phyloP scores from a whole-genome alignment of 2,329 filamentous ascomycete species.

The Neopestalotiopsis sp. region DNA sequence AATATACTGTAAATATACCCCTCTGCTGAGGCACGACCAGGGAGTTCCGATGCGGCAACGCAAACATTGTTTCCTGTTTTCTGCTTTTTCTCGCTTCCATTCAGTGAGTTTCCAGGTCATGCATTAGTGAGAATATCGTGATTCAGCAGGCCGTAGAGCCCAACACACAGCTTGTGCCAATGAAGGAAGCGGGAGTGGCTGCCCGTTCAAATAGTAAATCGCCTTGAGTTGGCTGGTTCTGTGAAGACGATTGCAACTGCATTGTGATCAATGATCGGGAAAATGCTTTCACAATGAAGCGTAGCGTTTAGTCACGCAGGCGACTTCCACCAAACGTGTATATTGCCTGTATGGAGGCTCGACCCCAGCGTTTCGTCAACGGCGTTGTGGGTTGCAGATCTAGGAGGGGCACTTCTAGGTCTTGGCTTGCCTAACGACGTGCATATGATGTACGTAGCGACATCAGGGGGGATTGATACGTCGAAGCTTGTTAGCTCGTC shows the following conservation, averaged over 20 bases:
- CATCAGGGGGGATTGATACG: neutral
- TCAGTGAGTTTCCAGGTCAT: neutral
- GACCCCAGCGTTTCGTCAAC: neutral
- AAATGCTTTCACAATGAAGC: no score
- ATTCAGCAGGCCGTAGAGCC: neutral
- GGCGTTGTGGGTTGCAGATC: conserved; percentile 3
- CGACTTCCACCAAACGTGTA: neutral
- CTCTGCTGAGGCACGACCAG: neutral
- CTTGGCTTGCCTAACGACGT: conserved; percentile 7
- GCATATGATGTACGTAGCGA: conserved; percentile 1
- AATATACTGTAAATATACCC: neutral
- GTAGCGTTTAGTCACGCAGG: neutral
- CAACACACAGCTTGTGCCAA: no score
- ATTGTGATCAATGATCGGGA: no score
- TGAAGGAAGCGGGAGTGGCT: no score
- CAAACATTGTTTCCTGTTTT: neutral
- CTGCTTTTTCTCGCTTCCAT: neutral
- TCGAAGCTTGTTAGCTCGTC: neutral
- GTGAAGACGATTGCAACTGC: no score
- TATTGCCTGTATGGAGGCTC: neutral
- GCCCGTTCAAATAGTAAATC: no score
- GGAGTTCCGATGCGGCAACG: neutral
- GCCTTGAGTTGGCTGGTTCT: no score
- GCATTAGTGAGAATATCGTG: neutral
- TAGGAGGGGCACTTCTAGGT: neutral